A percentile compares a stretch with the other conserved stretches of the same genome.
Conservation (phyloP, 176 grass and related monocot species). For the Otatea glauca region DNA sequence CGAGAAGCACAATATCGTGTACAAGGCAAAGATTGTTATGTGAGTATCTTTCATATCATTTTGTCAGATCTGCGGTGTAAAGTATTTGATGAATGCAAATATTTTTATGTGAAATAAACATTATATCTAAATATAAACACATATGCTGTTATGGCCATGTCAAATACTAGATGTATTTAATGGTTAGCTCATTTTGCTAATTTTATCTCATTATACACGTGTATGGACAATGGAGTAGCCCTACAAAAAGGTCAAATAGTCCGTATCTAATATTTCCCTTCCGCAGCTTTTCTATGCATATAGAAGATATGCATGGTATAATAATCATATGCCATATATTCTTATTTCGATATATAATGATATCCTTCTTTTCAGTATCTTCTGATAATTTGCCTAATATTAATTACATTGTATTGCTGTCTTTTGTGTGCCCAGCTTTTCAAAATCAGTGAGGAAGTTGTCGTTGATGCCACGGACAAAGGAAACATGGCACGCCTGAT, state of each 20-base stretch:
- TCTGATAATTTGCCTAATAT: slow-evolving; percentile 18
- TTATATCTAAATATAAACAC: slow-evolving; percentile 1
- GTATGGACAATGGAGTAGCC: neutral
- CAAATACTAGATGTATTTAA: neutral
- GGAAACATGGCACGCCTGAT: slow-evolving; percentile 93
- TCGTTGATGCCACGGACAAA: slow-evolving; percentile 98
- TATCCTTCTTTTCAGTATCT: slow-evolving; percentile 15
- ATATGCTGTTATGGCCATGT: slow-evolving; percentile 13
- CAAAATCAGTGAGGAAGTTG: slow-evolving; percentile 99
- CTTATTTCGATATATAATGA: slow-evolving; percentile 25
- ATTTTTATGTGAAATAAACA: neutral
- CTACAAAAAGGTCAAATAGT: slow-evolving; percentile 3
- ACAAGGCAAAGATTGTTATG: slow-evolving; percentile 99
- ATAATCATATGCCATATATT: slow-evolving; percentile 3
- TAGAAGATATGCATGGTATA: neutral
- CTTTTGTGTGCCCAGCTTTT: slow-evolving; percentile 66
- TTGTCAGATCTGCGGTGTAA: slow-evolving; percentile 15
- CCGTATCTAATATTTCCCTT: neutral
- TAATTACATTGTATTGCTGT: slow-evolving; percentile 25
- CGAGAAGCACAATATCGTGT: slow-evolving; percentile 75
- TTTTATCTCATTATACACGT: slow-evolving; percentile 7
- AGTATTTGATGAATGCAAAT: slow-evolving; percentile 14
- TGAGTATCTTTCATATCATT: slow-evolving; percentile 55
- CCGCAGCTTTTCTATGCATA: neutral
- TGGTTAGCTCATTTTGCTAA: neutral